These are phyloP conservation scores for Boletus rufocinnamomeus DNA, from an alignment of 768 basidiomycete genomes.

Conservation along the genomic window DNA sequence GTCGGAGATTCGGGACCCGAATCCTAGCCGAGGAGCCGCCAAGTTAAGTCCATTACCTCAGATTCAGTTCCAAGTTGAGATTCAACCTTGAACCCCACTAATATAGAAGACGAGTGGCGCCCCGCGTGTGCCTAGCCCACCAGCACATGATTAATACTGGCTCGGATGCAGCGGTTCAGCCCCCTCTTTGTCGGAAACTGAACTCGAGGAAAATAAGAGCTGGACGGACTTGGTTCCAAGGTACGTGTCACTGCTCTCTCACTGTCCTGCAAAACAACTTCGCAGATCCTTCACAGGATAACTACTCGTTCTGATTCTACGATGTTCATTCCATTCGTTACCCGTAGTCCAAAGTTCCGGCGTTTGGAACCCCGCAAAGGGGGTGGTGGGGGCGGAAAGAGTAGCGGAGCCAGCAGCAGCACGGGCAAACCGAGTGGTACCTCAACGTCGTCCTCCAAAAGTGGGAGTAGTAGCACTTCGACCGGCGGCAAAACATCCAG, in stretches of 20 bases:
- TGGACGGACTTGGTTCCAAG: too few relatives aligned
- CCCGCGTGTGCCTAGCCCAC: too few relatives aligned
- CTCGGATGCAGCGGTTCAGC: neutral
- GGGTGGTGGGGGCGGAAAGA: slow-evolving; percentile 31
- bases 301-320: neutral
- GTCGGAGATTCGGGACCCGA: too few relatives aligned
- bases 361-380: slow-evolving; percentile 34
- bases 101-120: too few relatives aligned
- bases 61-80: too few relatives aligned
- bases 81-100: too few relatives aligned
- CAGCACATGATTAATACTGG: too few relatives aligned
- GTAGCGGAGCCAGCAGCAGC: slow-evolving; percentile 16
- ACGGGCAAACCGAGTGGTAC: slow-evolving; percentile 16
- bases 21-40: too few relatives aligned
- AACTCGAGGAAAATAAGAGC: neutral
- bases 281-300: neutral
- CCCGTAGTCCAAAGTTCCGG: neutral
- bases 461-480: slow-evolving; percentile 4
- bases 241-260: neutral
- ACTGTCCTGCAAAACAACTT: neutral
- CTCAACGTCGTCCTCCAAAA: slow-evolving; percentile 8
- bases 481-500: slow-evolving; percentile 4
- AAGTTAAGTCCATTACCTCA: too few relatives aligned
- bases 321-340: slow-evolving; percentile 28
- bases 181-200: neutral